These are phyloP conservation scores for Talaromyces sp. DNA, from an alignment of 2,329 filamentous ascomycete genomes.

Conservation along the genomic window DNA sequence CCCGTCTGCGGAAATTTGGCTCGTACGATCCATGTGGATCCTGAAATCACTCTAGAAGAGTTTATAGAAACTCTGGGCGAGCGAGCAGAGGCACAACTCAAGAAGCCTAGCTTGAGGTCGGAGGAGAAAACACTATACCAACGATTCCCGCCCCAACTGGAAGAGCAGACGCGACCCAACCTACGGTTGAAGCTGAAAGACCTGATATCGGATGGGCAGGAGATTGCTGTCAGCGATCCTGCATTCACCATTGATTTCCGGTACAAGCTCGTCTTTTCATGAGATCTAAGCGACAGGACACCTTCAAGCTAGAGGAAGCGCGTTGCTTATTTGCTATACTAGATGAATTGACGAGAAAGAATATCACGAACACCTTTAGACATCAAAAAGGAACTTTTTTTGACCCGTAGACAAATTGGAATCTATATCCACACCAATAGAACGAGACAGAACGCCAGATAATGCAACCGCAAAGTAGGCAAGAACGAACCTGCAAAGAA, in stretches of 20 bases:
- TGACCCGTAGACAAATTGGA: conserved; percentile 7
- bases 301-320: background rate
- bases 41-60: conserved; percentile 68
- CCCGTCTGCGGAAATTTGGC: conserved; percentile 86
- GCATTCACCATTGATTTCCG: conserved; percentile 71
- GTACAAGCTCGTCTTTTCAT: conserved; percentile 51
- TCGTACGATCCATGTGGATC: conserved; percentile 66
- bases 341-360: background rate
- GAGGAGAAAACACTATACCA: conserved; percentile 86
- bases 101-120: conserved; percentile 80
- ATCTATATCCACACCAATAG: conserved; percentile 8
- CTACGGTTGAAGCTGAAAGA: conserved; percentile 71
- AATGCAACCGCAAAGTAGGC: conserved; percentile 29
- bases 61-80: conserved; percentile 79
- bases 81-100: conserved; percentile 83
- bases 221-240: conserved; percentile 89
- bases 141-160: conserved; percentile 72
- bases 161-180: conserved; percentile 79
- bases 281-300: background rate
- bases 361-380: background rate
- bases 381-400: conserved; percentile 11
- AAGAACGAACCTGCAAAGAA: background rate
- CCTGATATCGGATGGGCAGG: conserved; percentile 73
- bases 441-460: conserved; percentile 29
- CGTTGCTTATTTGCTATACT: background rate